Conservation (phyloP, 1,284 basidiomycete genomes). For the Ganoderma lucidum region DNA sequence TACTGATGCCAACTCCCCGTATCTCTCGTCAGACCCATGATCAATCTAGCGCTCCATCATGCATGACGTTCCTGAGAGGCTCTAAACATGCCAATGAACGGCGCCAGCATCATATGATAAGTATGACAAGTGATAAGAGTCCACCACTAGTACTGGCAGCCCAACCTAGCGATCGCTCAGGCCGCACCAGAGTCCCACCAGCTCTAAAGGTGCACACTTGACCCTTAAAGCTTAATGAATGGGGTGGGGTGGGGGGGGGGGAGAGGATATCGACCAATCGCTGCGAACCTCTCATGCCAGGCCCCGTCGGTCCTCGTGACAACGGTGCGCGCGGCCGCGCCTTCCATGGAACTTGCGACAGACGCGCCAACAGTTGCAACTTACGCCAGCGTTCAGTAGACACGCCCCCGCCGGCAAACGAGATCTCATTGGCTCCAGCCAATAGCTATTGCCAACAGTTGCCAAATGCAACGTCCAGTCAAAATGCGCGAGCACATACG, state of each 20-base stretch:
- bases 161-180: too few relatives aligned
- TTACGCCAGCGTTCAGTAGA: constrained; percentile 32
- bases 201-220: too few relatives aligned
- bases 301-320: neutral
- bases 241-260: too few relatives aligned
- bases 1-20: neutral
- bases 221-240: too few relatives aligned
- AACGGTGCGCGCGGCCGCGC: neutral
- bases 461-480: too few relatives aligned
- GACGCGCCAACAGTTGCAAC: neutral
- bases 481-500: neutral
- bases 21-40: neutral
- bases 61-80: neutral
- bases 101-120: neutral
- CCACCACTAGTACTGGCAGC: neutral
- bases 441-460: neutral
- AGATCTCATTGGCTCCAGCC: neutral
- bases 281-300: neutral
- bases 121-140: too few relatives aligned
- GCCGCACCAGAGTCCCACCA: too few relatives aligned
- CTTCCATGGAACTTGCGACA: neutral
- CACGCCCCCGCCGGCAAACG: constrained; percentile 8
- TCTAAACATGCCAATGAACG: neutral
- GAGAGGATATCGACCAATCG: neutral
- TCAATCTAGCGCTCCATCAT: neutral